Evolutionary conservation across 1,139 yeast genomes (phyloP), one percentile per base, ranked within the genome.

Genomic region (Taiozyma sp.): DNA sequence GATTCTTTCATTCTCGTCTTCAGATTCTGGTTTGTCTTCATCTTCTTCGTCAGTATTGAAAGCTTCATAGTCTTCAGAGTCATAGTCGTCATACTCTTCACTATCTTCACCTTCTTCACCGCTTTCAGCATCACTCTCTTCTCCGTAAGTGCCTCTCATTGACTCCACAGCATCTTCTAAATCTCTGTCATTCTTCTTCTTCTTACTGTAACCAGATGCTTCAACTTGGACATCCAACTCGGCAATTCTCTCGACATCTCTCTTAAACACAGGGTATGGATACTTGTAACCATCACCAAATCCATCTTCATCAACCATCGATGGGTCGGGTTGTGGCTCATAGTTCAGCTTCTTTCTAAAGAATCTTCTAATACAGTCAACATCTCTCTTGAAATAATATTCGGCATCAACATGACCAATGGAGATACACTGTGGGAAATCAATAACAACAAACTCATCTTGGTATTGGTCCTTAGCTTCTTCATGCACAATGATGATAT

Each of bases 381-480:
- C 96, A 70, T 93, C 99, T 70, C 99, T 79, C 59, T 88, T 83
- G 66, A 93, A 93, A 66, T 88, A 91, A 52, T 77, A 78, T 57
- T 84, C 84, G 13, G 99, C 98, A 64, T 93, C 97, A 3, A 74
- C 76, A 66, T 93, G 99, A 59, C 88, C 91, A 43, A 88, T 88
- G 19, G 97, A 88, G 24, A 93, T 88, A 81, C 97, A 91, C 69
- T 93, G 99, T 6, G 99, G 99, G 74, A 93, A 93, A 76, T 93
- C 99, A 61, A 93, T 93, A 28, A 93, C 96, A 26, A 90, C 85
- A 60, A 90, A 88, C 44, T 83, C 88, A 47, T 68, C 71, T 52
- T 81, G 86, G 48, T 77, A 77, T 30, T 71, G 62, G 43, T 68
- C 74, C 41, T 75, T 77, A 10, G 77, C 80, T 44, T 78, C 79